A percentile compares a stretch with the other conserved stretches of the same genome.
Conservation (phyloP, 495 filamentous ascomycete species). For the Hypoxylon lenormandii region DNA sequence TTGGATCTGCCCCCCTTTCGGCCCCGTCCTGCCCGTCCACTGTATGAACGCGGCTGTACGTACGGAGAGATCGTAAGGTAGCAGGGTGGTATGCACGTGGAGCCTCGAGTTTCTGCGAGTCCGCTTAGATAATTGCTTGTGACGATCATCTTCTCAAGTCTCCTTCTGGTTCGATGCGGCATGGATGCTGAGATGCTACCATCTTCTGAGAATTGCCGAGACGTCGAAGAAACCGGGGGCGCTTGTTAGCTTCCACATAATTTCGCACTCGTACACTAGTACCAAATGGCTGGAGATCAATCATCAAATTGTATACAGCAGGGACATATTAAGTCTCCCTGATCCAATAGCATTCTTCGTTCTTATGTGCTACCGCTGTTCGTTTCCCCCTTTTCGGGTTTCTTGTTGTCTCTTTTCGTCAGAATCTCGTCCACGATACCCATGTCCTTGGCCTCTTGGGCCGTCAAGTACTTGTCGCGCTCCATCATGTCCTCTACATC, state of each 20-base stretch:
- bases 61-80: neutral
- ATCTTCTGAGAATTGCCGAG: neutral
- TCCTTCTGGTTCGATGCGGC: neutral
- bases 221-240: neutral
- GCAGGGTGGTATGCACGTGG: constrained; percentile 1
- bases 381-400: constrained; percentile 53
- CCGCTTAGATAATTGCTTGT: constrained; percentile 5
- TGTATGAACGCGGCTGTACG: neutral
- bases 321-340: neutral
- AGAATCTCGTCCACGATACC: constrained; percentile 93
- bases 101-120: neutral
- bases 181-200: neutral
- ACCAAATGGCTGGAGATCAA: neutral
- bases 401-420: constrained; percentile 55
- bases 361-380: constrained; percentile 26
- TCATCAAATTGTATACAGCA: constrained; percentile 3
- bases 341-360: neutral
- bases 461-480: constrained; percentile 91
- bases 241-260: neutral
- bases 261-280: neutral
- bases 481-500: constrained; percentile 96
- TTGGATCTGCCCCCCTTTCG: neutral
- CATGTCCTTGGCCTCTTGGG: constrained; percentile 85
- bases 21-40: neutral
- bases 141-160: neutral